These are phyloP conservation scores for Daldinia sp. DNA, from an alignment of 2,329 filamentous ascomycete genomes.

Conservation along the genomic window DNA sequence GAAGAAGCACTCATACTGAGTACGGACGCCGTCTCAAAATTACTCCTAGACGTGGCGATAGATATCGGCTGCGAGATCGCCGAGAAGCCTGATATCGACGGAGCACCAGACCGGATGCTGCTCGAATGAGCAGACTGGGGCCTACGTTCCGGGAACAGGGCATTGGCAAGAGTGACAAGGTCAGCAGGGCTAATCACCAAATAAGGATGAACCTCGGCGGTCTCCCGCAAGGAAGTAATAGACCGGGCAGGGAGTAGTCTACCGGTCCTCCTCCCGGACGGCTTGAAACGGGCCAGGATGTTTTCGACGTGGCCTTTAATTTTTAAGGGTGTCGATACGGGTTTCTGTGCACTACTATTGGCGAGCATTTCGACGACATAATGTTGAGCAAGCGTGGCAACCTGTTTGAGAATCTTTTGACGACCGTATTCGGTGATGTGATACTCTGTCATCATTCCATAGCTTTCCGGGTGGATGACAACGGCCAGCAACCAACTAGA, in stretches of 20 bases:
- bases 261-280: constrained; percentile 59
- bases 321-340: constrained; percentile 68
- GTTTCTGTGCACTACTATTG: constrained; percentile 65
- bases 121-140: constrained; percentile 69
- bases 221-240: constrained; percentile 76
- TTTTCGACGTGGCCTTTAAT: constrained; percentile 75
- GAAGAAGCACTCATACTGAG: constrained; percentile 78
- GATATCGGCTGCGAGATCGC: constrained; percentile 73
- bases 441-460: constrained; percentile 83
- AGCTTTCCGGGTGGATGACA: constrained; percentile 86
- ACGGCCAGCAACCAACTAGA: constrained; percentile 84
- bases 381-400: constrained; percentile 81
- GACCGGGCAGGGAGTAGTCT: constrained; percentile 75
- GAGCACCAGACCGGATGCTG: constrained; percentile 71
- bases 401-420: constrained; percentile 80
- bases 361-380: constrained; percentile 80
- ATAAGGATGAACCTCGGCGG: constrained; percentile 80
- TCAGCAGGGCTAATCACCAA: constrained; percentile 83
- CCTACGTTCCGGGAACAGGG: constrained; percentile 79
- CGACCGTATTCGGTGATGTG: constrained; percentile 92
- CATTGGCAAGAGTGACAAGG: constrained; percentile 80
- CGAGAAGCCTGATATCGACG: constrained; percentile 73
- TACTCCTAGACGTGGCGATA: constrained; percentile 64
- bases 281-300: constrained; percentile 71
- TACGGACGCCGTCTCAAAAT: constrained; percentile 73